Evolutionary conservation across 345 rosid genomes (phyloP).

Genomic region (Populus deltoides): DNA sequence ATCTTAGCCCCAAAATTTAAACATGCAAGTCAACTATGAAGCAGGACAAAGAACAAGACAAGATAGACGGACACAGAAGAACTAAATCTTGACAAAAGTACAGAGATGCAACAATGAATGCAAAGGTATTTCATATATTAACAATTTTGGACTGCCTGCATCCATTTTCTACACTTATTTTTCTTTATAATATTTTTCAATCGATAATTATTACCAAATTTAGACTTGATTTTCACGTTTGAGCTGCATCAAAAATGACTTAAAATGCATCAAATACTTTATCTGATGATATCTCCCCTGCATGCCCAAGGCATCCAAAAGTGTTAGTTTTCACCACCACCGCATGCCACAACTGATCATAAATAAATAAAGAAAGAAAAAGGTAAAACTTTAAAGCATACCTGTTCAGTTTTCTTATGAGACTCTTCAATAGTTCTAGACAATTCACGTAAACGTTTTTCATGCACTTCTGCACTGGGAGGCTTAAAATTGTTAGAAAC

Average conservation of each 20-base stretch:
- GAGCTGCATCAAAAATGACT: not conserved
- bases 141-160: not conserved
- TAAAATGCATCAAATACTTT: not conserved
- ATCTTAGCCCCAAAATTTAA: not conserved
- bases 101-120: not conserved
- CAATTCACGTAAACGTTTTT: slow-evolving; percentile 76
- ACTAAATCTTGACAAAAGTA: not conserved
- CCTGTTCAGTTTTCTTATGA: slow-evolving; percentile 60
- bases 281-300: not conserved
- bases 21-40: not conserved
- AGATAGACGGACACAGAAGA: not conserved
- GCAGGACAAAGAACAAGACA: not conserved
- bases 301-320: not conserved
- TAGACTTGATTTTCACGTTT: not conserved
- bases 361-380: not conserved
- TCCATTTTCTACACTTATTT: not conserved
- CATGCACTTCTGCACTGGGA: slow-evolving; percentile 55
- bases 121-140: not conserved
- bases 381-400: slow-evolving; percentile 20
- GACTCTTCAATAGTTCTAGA: slow-evolving; percentile 74
- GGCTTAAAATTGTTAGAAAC: slow-evolving; percentile 55
- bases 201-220: not conserved
- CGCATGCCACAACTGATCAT: not conserved
- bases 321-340: not conserved
- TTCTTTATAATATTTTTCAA: not conserved